A percentile compares a stretch with the other conserved stretches of the same genome.
Conservation (phyloP, 441 rosid species). For the Adansonia rubrostipa region DNA sequence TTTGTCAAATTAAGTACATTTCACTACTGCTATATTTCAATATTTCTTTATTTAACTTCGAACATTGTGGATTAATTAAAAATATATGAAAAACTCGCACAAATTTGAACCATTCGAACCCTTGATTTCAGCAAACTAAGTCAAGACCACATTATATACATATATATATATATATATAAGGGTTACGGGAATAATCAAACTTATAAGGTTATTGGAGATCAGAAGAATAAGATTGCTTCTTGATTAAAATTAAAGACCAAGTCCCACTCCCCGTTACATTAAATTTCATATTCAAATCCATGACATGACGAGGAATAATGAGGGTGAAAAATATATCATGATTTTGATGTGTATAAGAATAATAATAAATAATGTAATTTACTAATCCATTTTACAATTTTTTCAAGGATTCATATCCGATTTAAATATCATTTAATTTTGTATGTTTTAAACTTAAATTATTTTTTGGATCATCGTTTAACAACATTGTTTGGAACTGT, state of each 20-base stretch:
- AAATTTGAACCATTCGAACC: constrained; percentile 5
- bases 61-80: not conserved
- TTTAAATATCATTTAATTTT: too few species aligned
- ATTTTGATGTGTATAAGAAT: not conserved
- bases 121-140: not conserved
- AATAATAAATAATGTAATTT: not conserved
- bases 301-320: not conserved
- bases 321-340: not conserved
- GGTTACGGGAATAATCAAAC: not conserved
- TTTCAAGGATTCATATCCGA: too few species aligned
- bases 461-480: too few species aligned
- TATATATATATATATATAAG: too few species aligned
- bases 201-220: too few species aligned
- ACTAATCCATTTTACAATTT: not conserved
- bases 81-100: not conserved
- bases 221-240: not conserved
- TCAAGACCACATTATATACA: not conserved
- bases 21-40: not conserved
- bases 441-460: too few species aligned
- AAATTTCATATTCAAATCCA: not conserved
- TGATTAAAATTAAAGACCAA: not conserved
- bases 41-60: not conserved
- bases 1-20: not conserved
- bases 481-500: too few species aligned
- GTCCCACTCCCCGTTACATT: not conserved